A percentile compares a stretch with the other conserved stretches of the same genome.
These are phyloP conservation scores for Trametes coccinea DNA, from an alignment of 768 basidiomycete species.

Conservation along the genomic window DNA sequence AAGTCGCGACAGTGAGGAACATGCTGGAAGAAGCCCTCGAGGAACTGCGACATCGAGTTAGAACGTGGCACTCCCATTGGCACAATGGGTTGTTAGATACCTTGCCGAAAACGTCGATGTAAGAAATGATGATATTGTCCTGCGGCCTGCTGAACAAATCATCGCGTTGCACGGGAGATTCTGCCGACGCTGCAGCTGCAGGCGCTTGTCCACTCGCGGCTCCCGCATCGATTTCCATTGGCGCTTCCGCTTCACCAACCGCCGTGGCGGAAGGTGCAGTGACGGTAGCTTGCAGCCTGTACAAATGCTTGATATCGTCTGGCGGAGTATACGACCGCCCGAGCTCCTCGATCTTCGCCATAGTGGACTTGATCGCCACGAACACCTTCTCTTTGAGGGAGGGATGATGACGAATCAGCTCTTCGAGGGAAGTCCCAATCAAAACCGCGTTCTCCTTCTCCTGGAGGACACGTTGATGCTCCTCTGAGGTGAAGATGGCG, in stretches of 20 bases:
- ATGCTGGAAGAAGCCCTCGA: conserved; percentile 94
- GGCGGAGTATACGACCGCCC: conserved; percentile 61
- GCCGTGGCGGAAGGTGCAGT: not conserved
- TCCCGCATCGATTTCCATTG: conserved; percentile 29
- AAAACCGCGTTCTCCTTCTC: conserved; percentile 93
- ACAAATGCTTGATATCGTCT: conserved; percentile 65
- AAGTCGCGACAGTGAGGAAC: conserved; percentile 89
- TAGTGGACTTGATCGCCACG: conserved; percentile 67
- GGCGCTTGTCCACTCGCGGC: not conserved
- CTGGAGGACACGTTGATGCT: conserved; percentile 77
- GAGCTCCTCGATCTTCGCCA: conserved; percentile 73
- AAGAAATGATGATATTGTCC: conserved; percentile 75
- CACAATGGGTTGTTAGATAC: conserved; percentile 42
- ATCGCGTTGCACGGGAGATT: conserved; percentile 34
- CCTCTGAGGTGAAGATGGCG: conserved; percentile 81
- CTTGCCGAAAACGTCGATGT: conserved; percentile 76
- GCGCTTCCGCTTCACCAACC: conserved; percentile 19
- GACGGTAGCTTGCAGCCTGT: conserved; percentile 33
- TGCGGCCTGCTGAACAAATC: conserved; percentile 50
- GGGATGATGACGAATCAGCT: conserved; percentile 95
- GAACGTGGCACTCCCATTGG: too few species aligned
- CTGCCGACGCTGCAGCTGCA: conserved; percentile 8
- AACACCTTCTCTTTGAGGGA: conserved; percentile 79
- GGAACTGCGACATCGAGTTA: conserved; percentile 55
- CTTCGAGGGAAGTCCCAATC: conserved; percentile 89